These are phyloP conservation scores for Fistulinella prunicolor DNA, from an alignment of 768 basidiomycete genomes.

Conservation along the genomic window DNA sequence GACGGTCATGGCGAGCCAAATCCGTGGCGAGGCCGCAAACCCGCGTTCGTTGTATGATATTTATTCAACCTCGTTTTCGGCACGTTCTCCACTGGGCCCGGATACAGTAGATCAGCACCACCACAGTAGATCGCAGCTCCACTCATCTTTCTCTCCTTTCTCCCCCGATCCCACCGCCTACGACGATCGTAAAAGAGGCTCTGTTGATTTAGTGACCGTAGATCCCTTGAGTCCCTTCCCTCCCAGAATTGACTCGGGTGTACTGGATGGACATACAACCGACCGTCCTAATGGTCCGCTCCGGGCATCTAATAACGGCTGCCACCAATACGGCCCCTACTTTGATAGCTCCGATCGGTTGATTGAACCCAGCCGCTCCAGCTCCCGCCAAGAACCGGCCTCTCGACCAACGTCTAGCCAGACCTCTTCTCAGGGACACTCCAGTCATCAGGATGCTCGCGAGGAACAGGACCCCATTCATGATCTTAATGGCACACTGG, in stretches of 20 bases:
- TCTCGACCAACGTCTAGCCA: conserved; percentile 56
- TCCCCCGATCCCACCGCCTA: conserved; percentile 68
- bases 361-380: conserved; percentile 39
- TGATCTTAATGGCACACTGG: conserved; percentile 74
- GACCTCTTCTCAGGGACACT: conserved; percentile 25
- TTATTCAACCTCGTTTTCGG: conserved; percentile 17
- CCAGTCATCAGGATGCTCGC: conserved; percentile 21
- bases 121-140: conserved; percentile 18
- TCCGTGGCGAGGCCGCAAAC: conserved; percentile 13
- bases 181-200: conserved; percentile 35
- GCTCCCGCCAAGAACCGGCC: conserved; percentile 46
- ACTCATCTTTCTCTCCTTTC: conserved; percentile 64
- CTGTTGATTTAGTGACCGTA: conserved; percentile 33
- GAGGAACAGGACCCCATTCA: conserved; percentile 54
- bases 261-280: conserved; percentile 37
- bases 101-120: conserved; percentile 18
- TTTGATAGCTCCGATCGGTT: conserved; percentile 41
- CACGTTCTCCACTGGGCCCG: conserved; percentile 11
- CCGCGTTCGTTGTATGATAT: conserved; percentile 20
- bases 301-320: conserved; percentile 40
- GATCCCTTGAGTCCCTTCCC: conserved; percentile 48
- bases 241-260: conserved; percentile 44
- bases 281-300: conserved; percentile 43
- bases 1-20: conserved; percentile 19
- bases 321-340: conserved; percentile 45